Conservation (phyloP, 208 protist genomes). For the Novymonas esmeraldas region DNA sequence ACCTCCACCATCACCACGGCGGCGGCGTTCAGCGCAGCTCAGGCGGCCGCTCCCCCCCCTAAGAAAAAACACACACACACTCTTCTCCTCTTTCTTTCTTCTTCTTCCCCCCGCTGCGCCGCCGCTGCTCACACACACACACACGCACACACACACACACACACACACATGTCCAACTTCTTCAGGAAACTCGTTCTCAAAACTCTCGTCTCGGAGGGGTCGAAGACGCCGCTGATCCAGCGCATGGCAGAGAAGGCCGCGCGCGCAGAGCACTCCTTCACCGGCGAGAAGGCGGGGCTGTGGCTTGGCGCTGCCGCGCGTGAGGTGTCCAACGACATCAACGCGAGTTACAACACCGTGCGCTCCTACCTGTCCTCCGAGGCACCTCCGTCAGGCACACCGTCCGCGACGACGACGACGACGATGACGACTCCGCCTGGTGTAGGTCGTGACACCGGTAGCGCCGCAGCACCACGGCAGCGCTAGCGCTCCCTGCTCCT, state of each 20-base stretch:
- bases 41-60: too few species aligned
- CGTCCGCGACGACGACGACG: background rate
- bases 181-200: slow-evolving; percentile 9
- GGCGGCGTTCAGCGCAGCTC: too few species aligned
- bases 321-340: slow-evolving; percentile 60
- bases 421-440: background rate
- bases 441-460: too few species aligned
- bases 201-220: slow-evolving; percentile 33
- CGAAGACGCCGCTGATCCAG: slow-evolving; percentile 44
- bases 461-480: too few species aligned
- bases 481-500: too few species aligned
- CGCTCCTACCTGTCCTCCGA: slow-evolving; percentile 6
- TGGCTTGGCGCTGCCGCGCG: slow-evolving; percentile 55
- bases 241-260: slow-evolving; percentile 53
- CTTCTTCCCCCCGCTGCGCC: background rate
- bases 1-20: too few species aligned
- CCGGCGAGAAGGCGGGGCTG: slow-evolving; percentile 45
- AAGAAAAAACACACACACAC: too few species aligned
- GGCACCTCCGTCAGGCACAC: background rate
- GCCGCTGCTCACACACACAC: background rate
- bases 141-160: background rate
- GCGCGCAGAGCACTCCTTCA: slow-evolving; percentile 36
- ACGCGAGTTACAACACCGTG: slow-evolving; percentile 15
- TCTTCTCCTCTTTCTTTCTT: background rate
- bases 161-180: slow-evolving; percentile 7